Evolutionary conservation across 805 yeast genomes (phyloP).

Genomic region (Candida ficus): DNA sequence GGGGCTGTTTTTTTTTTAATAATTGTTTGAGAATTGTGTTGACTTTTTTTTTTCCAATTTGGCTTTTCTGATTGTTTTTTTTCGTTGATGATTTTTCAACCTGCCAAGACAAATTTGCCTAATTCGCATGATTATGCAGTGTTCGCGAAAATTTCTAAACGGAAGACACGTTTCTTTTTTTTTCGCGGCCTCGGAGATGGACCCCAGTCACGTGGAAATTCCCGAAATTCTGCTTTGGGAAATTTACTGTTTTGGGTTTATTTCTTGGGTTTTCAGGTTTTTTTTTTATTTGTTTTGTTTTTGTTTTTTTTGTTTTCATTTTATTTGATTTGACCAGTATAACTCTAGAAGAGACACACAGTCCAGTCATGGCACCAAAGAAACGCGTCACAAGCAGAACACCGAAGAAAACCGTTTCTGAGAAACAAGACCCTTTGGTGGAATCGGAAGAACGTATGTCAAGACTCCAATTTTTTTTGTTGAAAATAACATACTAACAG

Average conservation of each 20-base stretch:
- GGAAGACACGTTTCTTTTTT: background rate
- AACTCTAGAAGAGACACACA: background rate
- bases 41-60: background rate
- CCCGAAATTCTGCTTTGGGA: background rate
- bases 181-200: background rate
- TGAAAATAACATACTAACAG: background rate
- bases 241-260: background rate
- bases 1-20: background rate
- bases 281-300: background rate
- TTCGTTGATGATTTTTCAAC: conserved; percentile 4
- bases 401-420: background rate
- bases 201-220: background rate
- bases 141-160: conserved; percentile 2
- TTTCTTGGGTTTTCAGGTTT: background rate
- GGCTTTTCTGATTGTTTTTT: conserved; percentile 2
- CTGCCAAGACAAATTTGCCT: conserved; percentile 4
- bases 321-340: background rate
- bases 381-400: conserved; percentile 1
- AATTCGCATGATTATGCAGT: conserved; percentile 1
- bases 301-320: background rate
- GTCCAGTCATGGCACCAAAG: conserved; percentile 1
- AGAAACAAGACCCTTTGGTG: background rate
- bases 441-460: background rate
- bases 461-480: background rate
- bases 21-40: background rate